These are phyloP conservation scores for Peniophora sp. DNA, from an alignment of 1,284 basidiomycete species.

Conservation along the genomic window DNA sequence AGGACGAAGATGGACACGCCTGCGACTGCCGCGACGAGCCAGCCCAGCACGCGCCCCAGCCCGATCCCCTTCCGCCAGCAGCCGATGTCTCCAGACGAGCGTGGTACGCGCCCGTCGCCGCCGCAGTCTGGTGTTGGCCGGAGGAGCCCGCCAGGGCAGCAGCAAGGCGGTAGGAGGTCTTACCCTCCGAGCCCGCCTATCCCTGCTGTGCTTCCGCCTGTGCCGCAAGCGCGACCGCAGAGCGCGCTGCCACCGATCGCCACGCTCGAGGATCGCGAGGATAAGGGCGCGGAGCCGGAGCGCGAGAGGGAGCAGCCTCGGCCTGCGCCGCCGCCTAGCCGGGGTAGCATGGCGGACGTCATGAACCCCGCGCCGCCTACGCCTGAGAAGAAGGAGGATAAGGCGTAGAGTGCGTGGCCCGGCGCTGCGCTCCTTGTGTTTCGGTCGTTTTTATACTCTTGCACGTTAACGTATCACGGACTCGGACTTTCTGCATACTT, in stretches of 20 bases:
- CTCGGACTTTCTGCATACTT: too few relatives aligned
- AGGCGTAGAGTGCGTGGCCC: slow-evolving; percentile 19
- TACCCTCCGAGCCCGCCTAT: slow-evolving; percentile 46
- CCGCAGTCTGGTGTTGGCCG: slow-evolving; percentile 30
- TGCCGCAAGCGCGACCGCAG: slow-evolving; percentile 49
- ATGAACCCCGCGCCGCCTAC: slow-evolving; percentile 40
- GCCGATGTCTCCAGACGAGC: slow-evolving; percentile 34
- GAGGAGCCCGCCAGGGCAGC: slow-evolving; percentile 41
- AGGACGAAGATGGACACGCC: slow-evolving; percentile 53
- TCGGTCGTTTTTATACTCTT: not conserved
- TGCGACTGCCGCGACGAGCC: slow-evolving; percentile 44
- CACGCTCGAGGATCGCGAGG: slow-evolving; percentile 52
- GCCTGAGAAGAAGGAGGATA: slow-evolving; percentile 25
- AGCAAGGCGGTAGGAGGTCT: slow-evolving; percentile 28
- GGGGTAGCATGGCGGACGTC: slow-evolving; percentile 43
- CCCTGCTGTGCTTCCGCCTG: slow-evolving; percentile 54
- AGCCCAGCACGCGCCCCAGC: slow-evolving; percentile 56
- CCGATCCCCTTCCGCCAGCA: slow-evolving; percentile 69
- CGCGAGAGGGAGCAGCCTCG: slow-evolving; percentile 33
- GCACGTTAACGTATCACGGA: slow-evolving; percentile 5
- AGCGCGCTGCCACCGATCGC: slow-evolving; percentile 50
- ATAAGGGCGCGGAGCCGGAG: slow-evolving; percentile 37
- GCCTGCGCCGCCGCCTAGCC: slow-evolving; percentile 29
- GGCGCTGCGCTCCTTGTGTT: not conserved
- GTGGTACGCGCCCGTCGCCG: slow-evolving; percentile 17